Conservation (phyloP, 179 eudicot species). For the Silene noctiflora region DNA sequence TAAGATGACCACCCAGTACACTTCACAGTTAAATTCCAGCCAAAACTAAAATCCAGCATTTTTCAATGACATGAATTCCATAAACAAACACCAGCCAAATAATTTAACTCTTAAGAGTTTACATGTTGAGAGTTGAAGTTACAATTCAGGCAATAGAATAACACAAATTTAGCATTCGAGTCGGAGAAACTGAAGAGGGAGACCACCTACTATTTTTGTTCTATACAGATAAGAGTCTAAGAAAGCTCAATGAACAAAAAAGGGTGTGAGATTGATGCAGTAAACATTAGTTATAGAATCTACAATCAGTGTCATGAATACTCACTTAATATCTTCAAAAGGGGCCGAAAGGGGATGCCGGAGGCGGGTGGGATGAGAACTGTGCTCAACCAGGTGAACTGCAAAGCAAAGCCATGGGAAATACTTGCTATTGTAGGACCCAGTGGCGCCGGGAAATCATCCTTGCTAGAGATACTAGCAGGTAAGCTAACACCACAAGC, state of each 20-base stretch:
- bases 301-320: constrained; percentile 30
- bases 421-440: constrained; percentile 94
- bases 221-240: not conserved
- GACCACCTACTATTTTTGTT: constrained; percentile 17
- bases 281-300: constrained; percentile 77
- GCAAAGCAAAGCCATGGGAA: constrained; percentile 89
- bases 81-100: not conserved
- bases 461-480: constrained; percentile 83
- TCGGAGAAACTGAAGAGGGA: constrained; percentile 5
- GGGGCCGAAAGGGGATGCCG: constrained; percentile 15
- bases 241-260: constrained; percentile 60
- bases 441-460: constrained; percentile 94
- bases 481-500: constrained; percentile 65
- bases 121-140: constrained; percentile 11
- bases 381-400: constrained; percentile 60
- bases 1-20: constrained; percentile 9
- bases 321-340: constrained; percentile 33
- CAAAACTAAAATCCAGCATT: constrained; percentile 1
- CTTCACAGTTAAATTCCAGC: constrained; percentile 4
- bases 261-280: constrained; percentile 91
- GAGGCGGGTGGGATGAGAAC: constrained; percentile 25
- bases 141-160: constrained; percentile 19
- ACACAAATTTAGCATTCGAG: not conserved
- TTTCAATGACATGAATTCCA: not conserved
- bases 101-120: not conserved